Evolutionary conservation across 345 rosid genomes (phyloP), one percentile per base, ranked within the genome.

Genomic region (Sisymbrium irio): DNA sequence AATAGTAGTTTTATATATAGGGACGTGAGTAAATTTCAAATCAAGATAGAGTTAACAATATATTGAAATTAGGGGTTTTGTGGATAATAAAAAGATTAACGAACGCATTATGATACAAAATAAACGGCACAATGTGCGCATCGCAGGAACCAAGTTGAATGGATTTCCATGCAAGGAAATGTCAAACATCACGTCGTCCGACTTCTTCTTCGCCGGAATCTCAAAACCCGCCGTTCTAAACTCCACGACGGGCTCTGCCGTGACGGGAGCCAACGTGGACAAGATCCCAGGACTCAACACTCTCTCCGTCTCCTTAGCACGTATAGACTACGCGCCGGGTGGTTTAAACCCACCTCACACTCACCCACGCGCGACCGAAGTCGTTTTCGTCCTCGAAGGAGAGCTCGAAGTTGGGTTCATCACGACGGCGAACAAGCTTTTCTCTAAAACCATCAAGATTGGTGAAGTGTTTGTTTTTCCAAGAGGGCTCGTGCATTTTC

Each of bases 281-380:
- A 80, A 86, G 67, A 80, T 88, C 33, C 90, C 87, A 1, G 88
- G 87, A 7, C 87, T 88, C 49, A 88, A 88, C 85, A 88, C 91
- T 1, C 75, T 88, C 6, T 89, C 89, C 0, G 75, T 88, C 32
- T 88, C 93, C 0, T 67, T 88, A 67, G 17, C 93, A 0, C 85
- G 91, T 56, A 72, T 86, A 27, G 93, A 88, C 78, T 85, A 80
- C 33, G 75, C 67, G 0, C 72, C 91, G 0, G 86, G 82, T 2
- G 93, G 93, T 53, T 67, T 84, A 22, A 86, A 86, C 81, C 90
- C 87, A 1, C 93, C 89, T 1, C 90, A 86, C 79, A 86, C 87
- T 22, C 91, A 88, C 75, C 91, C 91, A 22, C 86, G 91, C 0
- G 93, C 87, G 65, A 88, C 91, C 0, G 91, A 88, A 60, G 69